These are phyloP conservation scores for Waltergamsia citrina DNA, from an alignment of 2,329 filamentous ascomycete genomes.

Conservation along the genomic window DNA sequence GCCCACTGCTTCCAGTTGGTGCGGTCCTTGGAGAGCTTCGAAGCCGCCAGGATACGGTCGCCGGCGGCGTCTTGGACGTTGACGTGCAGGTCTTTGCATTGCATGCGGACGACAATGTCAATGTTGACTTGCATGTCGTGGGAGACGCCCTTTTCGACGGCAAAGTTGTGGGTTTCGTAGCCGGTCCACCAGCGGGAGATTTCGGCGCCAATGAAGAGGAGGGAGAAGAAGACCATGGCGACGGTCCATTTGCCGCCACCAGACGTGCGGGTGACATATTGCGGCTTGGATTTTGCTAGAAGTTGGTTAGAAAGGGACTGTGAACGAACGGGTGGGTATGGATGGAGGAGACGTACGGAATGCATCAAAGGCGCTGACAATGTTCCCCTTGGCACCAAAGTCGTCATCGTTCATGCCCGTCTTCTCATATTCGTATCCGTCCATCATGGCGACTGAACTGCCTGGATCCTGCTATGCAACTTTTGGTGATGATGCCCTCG, in stretches of 20 bases:
- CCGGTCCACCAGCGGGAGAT: conserved; percentile 76
- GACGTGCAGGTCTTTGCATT: conserved; percentile 79
- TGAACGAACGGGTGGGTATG: conserved; percentile 4
- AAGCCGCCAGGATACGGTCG: conserved; percentile 78
- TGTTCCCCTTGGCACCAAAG: conserved; percentile 64
- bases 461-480: neutral
- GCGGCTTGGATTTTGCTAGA: conserved; percentile 90
- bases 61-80: conserved; percentile 96
- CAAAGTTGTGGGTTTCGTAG: conserved; percentile 78
- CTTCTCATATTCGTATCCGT: conserved; percentile 67
- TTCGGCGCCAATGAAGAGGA: conserved; percentile 70
- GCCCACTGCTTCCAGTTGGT: conserved; percentile 82
- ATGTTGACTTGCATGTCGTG: conserved; percentile 90
- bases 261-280: conserved; percentile 76
- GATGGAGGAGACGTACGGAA: conserved; percentile 59
- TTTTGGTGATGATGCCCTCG: too few relatives aligned
- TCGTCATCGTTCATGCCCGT: conserved; percentile 61
- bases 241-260: conserved; percentile 93
- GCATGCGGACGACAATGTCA: conserved; percentile 86
- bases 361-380: conserved; percentile 86
- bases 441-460: conserved; percentile 42
- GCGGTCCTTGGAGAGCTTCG: conserved; percentile 62
- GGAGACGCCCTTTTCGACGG: conserved; percentile 84
- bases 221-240: conserved; percentile 64
- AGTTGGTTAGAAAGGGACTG: conserved; percentile 1